A percentile compares a stretch with the other conserved stretches of the same genome.
phyloP scores from a whole-genome alignment of 345 rosid genomes.

The Aquilaria sinensis region DNA sequence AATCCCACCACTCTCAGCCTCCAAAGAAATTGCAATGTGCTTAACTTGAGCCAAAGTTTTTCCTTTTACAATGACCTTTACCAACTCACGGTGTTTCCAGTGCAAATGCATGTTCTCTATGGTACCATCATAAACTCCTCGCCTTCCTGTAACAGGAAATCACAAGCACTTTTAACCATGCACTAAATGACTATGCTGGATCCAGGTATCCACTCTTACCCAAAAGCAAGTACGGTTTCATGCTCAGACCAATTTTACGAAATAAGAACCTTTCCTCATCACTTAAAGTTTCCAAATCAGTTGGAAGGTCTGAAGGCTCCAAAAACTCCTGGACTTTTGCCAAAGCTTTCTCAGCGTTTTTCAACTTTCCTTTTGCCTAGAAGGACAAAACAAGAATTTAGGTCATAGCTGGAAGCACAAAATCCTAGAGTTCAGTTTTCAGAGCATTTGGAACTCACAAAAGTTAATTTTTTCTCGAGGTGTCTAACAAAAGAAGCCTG shows the following conservation, averaged over 20 bases:
- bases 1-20: slow-evolving; percentile 94
- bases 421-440: neutral
- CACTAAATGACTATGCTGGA: slow-evolving; percentile 5
- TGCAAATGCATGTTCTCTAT: slow-evolving; percentile 92
- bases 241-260: slow-evolving; percentile 84
- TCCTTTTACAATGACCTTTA: slow-evolving; percentile 68
- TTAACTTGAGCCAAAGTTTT: slow-evolving; percentile 61
- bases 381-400: slow-evolving; percentile 18
- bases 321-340: slow-evolving; percentile 67
- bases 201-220: slow-evolving; percentile 44
- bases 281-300: slow-evolving; percentile 70
- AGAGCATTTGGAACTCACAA: slow-evolving; percentile 40
- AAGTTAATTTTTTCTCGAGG: slow-evolving; percentile 59
- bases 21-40: slow-evolving; percentile 71
- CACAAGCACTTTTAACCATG: slow-evolving; percentile 2
- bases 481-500: slow-evolving; percentile 47
- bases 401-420: neutral
- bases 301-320: slow-evolving; percentile 72
- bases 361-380: slow-evolving; percentile 68
- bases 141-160: slow-evolving; percentile 48
- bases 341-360: slow-evolving; percentile 55
- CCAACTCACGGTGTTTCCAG: slow-evolving; percentile 87
- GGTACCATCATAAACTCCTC: slow-evolving; percentile 79
- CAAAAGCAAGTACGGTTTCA: slow-evolving; percentile 78
- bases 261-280: slow-evolving; percentile 80